Conservation (phyloP, 192 early-diverging fungal genomes). For the Coemansia sp. region DNA sequence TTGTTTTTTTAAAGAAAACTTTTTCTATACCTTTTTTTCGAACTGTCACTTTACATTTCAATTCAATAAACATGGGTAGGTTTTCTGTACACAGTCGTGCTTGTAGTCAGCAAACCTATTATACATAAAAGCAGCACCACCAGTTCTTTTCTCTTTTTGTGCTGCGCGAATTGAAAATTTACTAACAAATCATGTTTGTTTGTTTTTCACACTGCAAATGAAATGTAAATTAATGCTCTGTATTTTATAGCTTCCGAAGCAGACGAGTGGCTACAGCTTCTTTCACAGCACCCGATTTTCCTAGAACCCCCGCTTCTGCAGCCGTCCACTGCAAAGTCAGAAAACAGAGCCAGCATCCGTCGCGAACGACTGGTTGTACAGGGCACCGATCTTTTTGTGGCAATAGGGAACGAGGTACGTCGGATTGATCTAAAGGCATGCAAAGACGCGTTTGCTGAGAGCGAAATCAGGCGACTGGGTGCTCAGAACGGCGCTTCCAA, state of each 20-base stretch:
- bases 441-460: conserved; percentile 62
- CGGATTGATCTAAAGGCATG: conserved; percentile 62
- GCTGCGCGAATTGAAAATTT: too few relatives aligned
- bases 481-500: conserved; percentile 14
- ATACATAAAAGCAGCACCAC: too few relatives aligned
- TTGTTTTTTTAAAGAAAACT: too few relatives aligned
- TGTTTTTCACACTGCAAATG: background rate
- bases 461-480: conserved; percentile 35
- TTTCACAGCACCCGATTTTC: conserved; percentile 51
- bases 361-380: conserved; percentile 43
- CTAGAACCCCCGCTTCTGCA: conserved; percentile 5
- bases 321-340: background rate
- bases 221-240: background rate
- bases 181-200: too few relatives aligned
- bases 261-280: conserved; percentile 55
- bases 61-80: too few relatives aligned
- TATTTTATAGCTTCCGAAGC: conserved; percentile 24
- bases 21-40: background rate
- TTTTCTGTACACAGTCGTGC: too few relatives aligned
- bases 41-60: background rate
- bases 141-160: background rate
- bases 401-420: conserved; percentile 61
- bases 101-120: too few relatives aligned
- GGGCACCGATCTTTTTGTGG: conserved; percentile 65
- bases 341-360: conserved; percentile 1